phyloP scores from a whole-genome alignment of 73 alveolate species.

The Paramecium sonneborni region DNA sequence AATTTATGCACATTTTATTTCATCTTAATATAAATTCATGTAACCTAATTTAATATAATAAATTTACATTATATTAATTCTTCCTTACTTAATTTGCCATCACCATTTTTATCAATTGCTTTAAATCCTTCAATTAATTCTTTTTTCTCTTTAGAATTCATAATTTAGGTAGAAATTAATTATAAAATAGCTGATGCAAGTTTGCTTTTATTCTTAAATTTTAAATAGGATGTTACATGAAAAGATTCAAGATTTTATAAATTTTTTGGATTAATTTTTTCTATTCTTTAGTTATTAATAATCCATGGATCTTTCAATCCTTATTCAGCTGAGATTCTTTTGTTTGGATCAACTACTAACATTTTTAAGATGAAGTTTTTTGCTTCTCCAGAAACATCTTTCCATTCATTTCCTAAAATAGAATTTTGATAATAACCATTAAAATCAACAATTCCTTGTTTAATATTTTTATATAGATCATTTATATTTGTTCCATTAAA shows the following conservation, averaged over 20 bases:
- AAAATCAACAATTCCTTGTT: conserved; percentile 41
- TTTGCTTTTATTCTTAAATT: conserved; percentile 1
- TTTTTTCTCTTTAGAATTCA: conserved; percentile 58
- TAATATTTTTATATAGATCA: conserved; percentile 66
- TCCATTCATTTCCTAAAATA: conserved; percentile 59
- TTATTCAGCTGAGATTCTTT: conserved; percentile 71
- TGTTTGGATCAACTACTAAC: conserved; percentile 63
- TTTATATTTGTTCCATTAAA: conserved; percentile 75
- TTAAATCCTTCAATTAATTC: conserved; percentile 69
- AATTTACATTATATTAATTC: conserved; percentile 63
- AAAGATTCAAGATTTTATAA: conserved; percentile 38
- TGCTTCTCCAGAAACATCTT: conserved; percentile 69
- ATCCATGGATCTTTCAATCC: conserved; percentile 75
- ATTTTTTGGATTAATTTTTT: neutral
- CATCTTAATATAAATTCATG: neutral
- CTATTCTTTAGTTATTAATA: neutral
- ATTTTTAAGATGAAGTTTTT: conserved; percentile 74
- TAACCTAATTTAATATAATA: neutral
- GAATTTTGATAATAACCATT: neutral
- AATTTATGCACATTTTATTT: neutral
- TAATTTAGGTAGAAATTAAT: conserved; percentile 58
- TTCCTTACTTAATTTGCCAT: conserved; percentile 76
- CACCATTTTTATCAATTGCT: conserved; percentile 79
- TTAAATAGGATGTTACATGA: neutral
- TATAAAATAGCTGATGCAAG: conserved; percentile 50